These are phyloP conservation scores for Entrophospora sp. DNA, from an alignment of 192 early-diverging fungal genomes.

Conservation along the genomic window DNA sequence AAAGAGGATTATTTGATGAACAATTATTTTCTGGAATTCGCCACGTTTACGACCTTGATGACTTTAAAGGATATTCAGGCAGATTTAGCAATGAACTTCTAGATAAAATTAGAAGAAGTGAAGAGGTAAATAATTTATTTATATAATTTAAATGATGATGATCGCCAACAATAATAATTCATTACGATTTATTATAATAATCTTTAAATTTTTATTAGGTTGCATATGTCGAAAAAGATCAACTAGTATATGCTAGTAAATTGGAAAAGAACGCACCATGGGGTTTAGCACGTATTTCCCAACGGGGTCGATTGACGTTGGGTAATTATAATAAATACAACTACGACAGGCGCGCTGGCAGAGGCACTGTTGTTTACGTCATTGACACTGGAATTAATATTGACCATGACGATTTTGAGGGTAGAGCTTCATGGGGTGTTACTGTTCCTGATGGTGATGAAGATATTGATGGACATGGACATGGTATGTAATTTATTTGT, in stretches of 20 bases:
- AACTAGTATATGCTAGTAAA: constrained; percentile 69
- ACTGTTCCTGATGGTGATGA: constrained; percentile 22
- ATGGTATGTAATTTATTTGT: constrained; percentile 17
- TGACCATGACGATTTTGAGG: constrained; percentile 41
- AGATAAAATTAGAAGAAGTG: constrained; percentile 51
- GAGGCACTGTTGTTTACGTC: constrained; percentile 84
- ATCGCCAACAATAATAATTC: no score
- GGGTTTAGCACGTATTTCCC: constrained; percentile 84
- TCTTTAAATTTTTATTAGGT: constrained; percentile 37
- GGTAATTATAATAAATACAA: constrained; percentile 70
- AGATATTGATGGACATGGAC: constrained; percentile 43
- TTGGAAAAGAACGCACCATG: constrained; percentile 75
- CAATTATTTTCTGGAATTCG: constrained; percentile 42
- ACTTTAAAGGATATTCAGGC: constrained; percentile 64
- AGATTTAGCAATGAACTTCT: constrained; percentile 49
- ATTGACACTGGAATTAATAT: constrained; percentile 78
- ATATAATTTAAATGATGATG: no score
- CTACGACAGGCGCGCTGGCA: constrained; percentile 63
- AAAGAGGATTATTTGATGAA: constrained; percentile 20
- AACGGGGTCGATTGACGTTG: constrained; percentile 57
- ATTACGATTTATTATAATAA: background rate
- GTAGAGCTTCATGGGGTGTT: constrained; percentile 44
- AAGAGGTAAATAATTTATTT: no score
- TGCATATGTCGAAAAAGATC: constrained; percentile 81
- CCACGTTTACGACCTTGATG: constrained; percentile 56